Conservation (phyloP, 129 eudicot species). For the Calendula officinalis region DNA sequence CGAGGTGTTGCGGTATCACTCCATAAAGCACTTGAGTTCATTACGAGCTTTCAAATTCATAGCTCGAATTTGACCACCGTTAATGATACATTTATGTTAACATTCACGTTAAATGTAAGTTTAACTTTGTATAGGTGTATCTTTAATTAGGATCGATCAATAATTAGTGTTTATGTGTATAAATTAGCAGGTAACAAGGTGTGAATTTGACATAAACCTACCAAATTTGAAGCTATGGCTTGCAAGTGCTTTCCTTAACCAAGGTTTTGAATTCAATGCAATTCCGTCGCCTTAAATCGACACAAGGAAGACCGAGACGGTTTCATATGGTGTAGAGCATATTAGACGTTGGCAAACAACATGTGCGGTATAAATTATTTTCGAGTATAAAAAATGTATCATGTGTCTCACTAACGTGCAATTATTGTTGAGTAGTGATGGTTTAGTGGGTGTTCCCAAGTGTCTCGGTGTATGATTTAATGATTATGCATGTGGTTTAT, state of each 20-base stretch:
- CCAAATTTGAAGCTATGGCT: slow-evolving; percentile 59
- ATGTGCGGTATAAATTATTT: too few species aligned
- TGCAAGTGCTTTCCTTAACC: slow-evolving; percentile 49
- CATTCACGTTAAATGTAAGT: slow-evolving; percentile 55
- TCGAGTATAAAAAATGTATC: too few species aligned
- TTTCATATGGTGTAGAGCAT: too few species aligned
- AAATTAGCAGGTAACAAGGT: slow-evolving; percentile 28
- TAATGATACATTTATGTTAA: slow-evolving; percentile 43
- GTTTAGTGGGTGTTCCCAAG: too few species aligned
- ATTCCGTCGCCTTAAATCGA: slow-evolving; percentile 5
- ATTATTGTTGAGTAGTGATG: too few species aligned
- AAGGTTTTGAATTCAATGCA: slow-evolving; percentile 54
- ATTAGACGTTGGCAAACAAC: too few species aligned
- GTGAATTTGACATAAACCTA: slow-evolving; percentile 36
- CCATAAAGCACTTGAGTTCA: slow-evolving; percentile 51
- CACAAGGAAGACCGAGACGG: too few species aligned
- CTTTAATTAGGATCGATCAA: neutral
- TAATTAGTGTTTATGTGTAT: neutral
- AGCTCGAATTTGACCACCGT: slow-evolving; percentile 50
- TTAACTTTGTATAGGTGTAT: neutral
- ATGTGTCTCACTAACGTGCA: too few species aligned
- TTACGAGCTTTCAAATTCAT: slow-evolving; percentile 42
- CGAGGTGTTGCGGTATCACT: slow-evolving; percentile 54
- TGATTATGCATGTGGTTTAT: too few species aligned
- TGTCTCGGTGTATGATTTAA: too few species aligned